Evolutionary conservation across 352 stramenopile species (phyloP).

Genomic region (Globisporangium splendens): DNA sequence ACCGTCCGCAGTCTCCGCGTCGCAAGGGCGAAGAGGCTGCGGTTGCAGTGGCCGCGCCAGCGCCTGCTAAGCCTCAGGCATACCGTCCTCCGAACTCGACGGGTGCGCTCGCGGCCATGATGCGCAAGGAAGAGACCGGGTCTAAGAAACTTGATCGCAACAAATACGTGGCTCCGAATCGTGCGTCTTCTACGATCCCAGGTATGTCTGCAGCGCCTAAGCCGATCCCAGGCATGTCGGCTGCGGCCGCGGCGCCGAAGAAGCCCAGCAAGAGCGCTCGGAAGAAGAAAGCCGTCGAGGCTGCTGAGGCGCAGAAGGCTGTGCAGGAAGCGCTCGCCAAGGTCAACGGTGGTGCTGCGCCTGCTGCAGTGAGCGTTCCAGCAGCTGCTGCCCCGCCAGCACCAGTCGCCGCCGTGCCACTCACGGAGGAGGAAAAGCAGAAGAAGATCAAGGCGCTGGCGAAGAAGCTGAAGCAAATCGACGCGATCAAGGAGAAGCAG

Average conservation of each 20-base stretch:
- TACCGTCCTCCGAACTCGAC: constrained; percentile 88
- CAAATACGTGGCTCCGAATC: constrained; percentile 71
- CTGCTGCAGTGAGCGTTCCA: constrained; percentile 5
- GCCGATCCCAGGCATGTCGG: constrained; percentile 66
- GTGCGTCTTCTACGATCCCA: constrained; percentile 28
- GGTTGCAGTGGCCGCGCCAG: constrained; percentile 36
- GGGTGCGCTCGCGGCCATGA: constrained; percentile 91
- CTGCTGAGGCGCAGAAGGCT: constrained; percentile 56
- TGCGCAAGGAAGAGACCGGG: constrained; percentile 85
- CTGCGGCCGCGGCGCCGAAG: constrained; percentile 31
- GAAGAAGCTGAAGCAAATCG: constrained; percentile 89
- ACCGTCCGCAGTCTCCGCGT: constrained; percentile 81
- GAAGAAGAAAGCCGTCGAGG: constrained; percentile 86
- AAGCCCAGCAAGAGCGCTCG: constrained; percentile 77
- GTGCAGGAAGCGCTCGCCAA: constrained; percentile 59
- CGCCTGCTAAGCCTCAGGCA: constrained; percentile 64
- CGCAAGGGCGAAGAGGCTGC: constrained; percentile 53
- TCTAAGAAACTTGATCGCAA: constrained; percentile 82
- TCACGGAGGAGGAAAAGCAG: constrained; percentile 77
- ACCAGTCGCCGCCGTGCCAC: constrained; percentile 18
- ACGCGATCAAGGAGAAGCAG: constrained; percentile 77
- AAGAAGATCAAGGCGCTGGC: constrained; percentile 81
- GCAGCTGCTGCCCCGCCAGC: constrained; percentile 1
- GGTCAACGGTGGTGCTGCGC: constrained; percentile 18
- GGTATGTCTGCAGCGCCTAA: constrained; percentile 40